A percentile compares a stretch with the other conserved stretches of the same genome.
Evolutionary conservation across 2,329 filamentous ascomycete genomes (phyloP).

Genomic region (Diaporthe nobilis): DNA sequence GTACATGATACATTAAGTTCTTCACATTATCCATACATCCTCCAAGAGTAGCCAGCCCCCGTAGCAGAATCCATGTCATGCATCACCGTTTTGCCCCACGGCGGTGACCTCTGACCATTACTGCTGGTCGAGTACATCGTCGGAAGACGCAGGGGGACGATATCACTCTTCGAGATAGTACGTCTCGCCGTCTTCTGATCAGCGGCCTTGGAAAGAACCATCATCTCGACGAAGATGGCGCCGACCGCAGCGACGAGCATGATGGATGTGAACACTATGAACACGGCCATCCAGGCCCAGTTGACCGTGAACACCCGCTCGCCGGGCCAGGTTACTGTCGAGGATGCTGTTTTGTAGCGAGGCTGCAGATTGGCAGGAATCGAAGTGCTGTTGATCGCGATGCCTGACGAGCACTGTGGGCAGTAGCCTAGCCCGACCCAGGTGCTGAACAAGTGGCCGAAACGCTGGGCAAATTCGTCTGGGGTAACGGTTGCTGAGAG

Average conservation of each 20-base stretch:
- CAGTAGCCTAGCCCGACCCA: constrained; percentile 42
- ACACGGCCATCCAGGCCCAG: constrained; percentile 31
- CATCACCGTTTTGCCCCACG: constrained; percentile 43
- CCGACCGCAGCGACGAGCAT: constrained; percentile 33
- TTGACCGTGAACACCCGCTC: constrained; percentile 31
- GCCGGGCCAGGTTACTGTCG: constrained; percentile 18
- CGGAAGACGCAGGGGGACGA: constrained; percentile 40
- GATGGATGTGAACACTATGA: constrained; percentile 34
- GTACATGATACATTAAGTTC: not conserved
- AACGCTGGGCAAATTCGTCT: constrained; percentile 31
- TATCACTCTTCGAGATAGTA: constrained; percentile 17
- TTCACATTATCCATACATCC: not conserved
- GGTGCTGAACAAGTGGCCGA: constrained; percentile 42
- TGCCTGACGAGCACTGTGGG: constrained; percentile 34
- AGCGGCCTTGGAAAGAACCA: constrained; percentile 40
- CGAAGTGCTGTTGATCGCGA: constrained; percentile 12
- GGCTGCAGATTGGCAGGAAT: constrained; percentile 24
- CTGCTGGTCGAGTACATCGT: constrained; percentile 41
- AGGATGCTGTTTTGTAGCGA: not conserved
- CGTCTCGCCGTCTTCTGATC: constrained; percentile 1
- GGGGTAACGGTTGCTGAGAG: constrained; percentile 25
- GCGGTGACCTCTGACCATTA: constrained; percentile 38
- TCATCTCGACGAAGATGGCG: constrained; percentile 38
- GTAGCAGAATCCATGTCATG: constrained; percentile 41
- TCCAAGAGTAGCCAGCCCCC: not conserved